Percentiles rank a stretch among this genome's conserved stretches.
Conservation (phyloP, 2,329 filamentous ascomycete species). For the Alternaria ventricosa region DNA sequence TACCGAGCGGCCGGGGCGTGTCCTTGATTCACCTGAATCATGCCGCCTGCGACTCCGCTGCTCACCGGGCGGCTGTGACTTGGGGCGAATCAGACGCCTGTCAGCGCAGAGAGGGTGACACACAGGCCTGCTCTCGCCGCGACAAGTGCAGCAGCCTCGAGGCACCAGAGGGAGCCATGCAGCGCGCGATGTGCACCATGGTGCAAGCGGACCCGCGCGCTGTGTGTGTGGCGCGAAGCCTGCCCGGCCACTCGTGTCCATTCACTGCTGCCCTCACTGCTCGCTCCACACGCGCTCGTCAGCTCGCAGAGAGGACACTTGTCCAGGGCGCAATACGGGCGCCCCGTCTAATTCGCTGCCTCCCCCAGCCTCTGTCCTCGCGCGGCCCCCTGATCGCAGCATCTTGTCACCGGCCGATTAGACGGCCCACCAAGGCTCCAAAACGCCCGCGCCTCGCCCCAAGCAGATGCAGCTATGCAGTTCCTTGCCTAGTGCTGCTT, state of each 20-base stretch:
- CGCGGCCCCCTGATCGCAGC: slow-evolving; percentile 15
- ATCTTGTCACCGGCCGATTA: slow-evolving; percentile 16
- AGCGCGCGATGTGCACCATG: neutral
- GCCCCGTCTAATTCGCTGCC: neutral
- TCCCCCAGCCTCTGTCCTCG: neutral
- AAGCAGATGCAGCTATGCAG: slow-evolving; percentile 27
- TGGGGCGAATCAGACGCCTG: slow-evolving; percentile 25
- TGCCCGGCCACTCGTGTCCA: slow-evolving; percentile 15
- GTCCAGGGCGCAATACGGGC: slow-evolving; percentile 13
- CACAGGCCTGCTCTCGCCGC: slow-evolving; percentile 36
- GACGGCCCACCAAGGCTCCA: slow-evolving; percentile 14
- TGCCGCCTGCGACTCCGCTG: slow-evolving; percentile 28
- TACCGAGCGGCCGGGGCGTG: slow-evolving; percentile 28
- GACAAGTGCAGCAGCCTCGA: slow-evolving; percentile 39
- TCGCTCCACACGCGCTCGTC: slow-evolving; percentile 30
- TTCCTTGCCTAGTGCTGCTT: slow-evolving; percentile 23
- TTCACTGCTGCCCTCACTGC: slow-evolving; percentile 4
- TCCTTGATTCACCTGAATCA: slow-evolving; percentile 35
- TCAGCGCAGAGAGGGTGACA: slow-evolving; percentile 29
- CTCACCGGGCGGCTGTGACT: slow-evolving; percentile 32
- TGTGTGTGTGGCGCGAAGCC: slow-evolving; percentile 20
- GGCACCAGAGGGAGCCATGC: slow-evolving; percentile 14
- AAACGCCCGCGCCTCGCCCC: slow-evolving; percentile 37
- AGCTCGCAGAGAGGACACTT: slow-evolving; percentile 28
- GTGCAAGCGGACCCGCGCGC: slow-evolving; percentile 13